Evolutionary conservation across 1,284 basidiomycete species (phyloP).

Genomic region (Hypsizygus ulmarius): DNA sequence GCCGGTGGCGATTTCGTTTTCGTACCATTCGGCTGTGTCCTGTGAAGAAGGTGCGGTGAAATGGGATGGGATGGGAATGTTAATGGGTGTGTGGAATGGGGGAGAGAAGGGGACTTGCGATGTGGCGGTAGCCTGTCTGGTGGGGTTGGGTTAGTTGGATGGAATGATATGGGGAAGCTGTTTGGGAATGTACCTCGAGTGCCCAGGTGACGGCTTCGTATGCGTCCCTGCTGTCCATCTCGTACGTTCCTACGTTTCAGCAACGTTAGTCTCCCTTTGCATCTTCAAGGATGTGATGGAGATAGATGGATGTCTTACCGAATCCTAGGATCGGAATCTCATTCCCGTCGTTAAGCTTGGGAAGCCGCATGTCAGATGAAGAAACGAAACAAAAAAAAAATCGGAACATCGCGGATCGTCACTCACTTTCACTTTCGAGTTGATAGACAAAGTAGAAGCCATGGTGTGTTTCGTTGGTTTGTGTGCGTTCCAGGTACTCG

Average conservation of each 20-base stretch:
- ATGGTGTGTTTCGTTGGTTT: too few relatives aligned
- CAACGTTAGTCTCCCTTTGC: constrained; percentile 7
- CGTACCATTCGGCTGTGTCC: constrained; percentile 64
- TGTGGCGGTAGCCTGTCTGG: constrained; percentile 64
- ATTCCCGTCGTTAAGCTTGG: constrained; percentile 44
- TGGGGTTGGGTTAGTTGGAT: constrained; percentile 5
- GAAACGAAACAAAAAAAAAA: too few relatives aligned
- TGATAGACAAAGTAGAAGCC: too few relatives aligned
- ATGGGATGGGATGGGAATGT: constrained; percentile 11
- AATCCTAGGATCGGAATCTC: constrained; percentile 65
- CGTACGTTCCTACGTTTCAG: constrained; percentile 55
- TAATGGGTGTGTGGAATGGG: constrained; percentile 18
- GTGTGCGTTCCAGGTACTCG: too few relatives aligned
- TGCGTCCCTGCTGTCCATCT: constrained; percentile 56
- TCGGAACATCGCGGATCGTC: too few relatives aligned
- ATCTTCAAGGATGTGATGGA: constrained; percentile 2
- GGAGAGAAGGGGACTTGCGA: constrained; percentile 41
- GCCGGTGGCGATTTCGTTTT: constrained; percentile 65
- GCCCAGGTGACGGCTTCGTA: constrained; percentile 60
- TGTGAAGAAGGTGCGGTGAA: too few relatives aligned
- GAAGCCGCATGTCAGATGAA: too few relatives aligned
- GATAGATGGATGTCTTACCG: constrained; percentile 36
- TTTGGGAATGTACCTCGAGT: constrained; percentile 50
- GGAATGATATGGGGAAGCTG: neutral
- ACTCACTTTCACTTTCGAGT: too few relatives aligned